Conservation (phyloP, 352 stramenopile species). For the Phytophthora ohioensis region DNA sequence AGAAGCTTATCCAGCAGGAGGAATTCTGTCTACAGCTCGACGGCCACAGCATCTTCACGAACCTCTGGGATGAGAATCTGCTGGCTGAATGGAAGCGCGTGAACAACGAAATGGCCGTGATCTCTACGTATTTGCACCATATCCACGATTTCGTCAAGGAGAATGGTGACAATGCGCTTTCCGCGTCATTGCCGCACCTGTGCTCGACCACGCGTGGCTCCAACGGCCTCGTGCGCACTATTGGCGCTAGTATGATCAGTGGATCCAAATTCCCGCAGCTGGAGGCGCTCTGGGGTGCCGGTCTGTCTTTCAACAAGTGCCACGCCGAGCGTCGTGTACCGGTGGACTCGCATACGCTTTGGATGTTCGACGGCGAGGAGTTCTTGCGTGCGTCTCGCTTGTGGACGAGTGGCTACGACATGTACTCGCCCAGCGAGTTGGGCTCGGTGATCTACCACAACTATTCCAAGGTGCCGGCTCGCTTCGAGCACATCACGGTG, state of each 20-base stretch:
- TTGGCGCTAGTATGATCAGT: slow-evolving; percentile 85
- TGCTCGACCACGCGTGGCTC: slow-evolving; percentile 78
- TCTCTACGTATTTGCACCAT: slow-evolving; percentile 86
- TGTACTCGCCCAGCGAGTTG: slow-evolving; percentile 70
- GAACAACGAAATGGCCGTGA: slow-evolving; percentile 86
- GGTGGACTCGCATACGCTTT: slow-evolving; percentile 84
- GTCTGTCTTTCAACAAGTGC: slow-evolving; percentile 87
- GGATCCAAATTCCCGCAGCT: slow-evolving; percentile 79
- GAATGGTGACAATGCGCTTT: slow-evolving; percentile 78
- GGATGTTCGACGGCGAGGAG: slow-evolving; percentile 82
- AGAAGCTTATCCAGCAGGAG: slow-evolving; percentile 77
- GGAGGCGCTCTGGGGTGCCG: slow-evolving; percentile 76
- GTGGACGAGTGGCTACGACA: slow-evolving; percentile 76
- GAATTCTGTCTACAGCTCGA: slow-evolving; percentile 90
- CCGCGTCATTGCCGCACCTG: slow-evolving; percentile 71
- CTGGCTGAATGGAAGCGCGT: slow-evolving; percentile 77
- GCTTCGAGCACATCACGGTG: slow-evolving; percentile 66
- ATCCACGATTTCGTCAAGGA: slow-evolving; percentile 84
- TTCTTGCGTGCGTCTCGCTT: slow-evolving; percentile 69
- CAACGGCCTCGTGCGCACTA: slow-evolving; percentile 74
- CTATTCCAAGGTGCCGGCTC: slow-evolving; percentile 73
- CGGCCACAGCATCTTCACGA: slow-evolving; percentile 89
- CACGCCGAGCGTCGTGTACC: slow-evolving; percentile 78
- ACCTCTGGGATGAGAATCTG: slow-evolving; percentile 81
- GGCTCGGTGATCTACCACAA: slow-evolving; percentile 81